A percentile compares a stretch with the other conserved stretches of the same genome.
Evolutionary conservation across 495 filamentous ascomycete species (phyloP).

Genomic region (Patellaria atrata): DNA sequence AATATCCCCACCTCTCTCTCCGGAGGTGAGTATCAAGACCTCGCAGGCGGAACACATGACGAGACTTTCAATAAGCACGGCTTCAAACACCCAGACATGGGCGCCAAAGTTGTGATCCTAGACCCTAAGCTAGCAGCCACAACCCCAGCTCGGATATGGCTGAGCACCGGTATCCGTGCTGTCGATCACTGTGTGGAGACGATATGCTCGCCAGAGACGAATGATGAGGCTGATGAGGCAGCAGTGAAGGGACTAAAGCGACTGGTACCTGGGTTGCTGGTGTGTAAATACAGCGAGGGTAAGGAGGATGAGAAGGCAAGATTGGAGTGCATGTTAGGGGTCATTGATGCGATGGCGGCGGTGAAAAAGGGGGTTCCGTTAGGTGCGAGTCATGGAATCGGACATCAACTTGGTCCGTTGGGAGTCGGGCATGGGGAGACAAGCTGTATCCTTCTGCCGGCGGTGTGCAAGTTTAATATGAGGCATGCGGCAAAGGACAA

Average conservation of each 20-base stretch:
- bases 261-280: conserved; percentile 38
- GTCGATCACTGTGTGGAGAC: conserved; percentile 54
- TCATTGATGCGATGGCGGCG: conserved; percentile 41
- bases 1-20: conserved; percentile 50
- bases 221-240: conserved; percentile 28
- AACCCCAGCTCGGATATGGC: conserved; percentile 45
- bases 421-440: conserved; percentile 54
- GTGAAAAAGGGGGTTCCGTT: conserved; percentile 34
- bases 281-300: conserved; percentile 33
- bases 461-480: conserved; percentile 41
- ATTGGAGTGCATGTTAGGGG: conserved; percentile 39
- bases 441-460: conserved; percentile 47
- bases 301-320: conserved; percentile 34
- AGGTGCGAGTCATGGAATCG: conserved; percentile 51
- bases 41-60: conserved; percentile 43
- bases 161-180: conserved; percentile 45
- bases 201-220: conserved; percentile 33
- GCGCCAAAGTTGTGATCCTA: conserved; percentile 41
- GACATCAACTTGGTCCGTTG: conserved; percentile 50
- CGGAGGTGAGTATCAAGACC: conserved; percentile 44
- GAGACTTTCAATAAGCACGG: conserved; percentile 37
- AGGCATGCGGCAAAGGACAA: conserved; percentile 32
- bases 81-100: conserved; percentile 34
- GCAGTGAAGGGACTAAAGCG: conserved; percentile 32
- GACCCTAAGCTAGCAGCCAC: conserved; percentile 40